Evolutionary conservation across 257 asterid genomes (phyloP).

Genomic region (Solanum infundibuliforme): DNA sequence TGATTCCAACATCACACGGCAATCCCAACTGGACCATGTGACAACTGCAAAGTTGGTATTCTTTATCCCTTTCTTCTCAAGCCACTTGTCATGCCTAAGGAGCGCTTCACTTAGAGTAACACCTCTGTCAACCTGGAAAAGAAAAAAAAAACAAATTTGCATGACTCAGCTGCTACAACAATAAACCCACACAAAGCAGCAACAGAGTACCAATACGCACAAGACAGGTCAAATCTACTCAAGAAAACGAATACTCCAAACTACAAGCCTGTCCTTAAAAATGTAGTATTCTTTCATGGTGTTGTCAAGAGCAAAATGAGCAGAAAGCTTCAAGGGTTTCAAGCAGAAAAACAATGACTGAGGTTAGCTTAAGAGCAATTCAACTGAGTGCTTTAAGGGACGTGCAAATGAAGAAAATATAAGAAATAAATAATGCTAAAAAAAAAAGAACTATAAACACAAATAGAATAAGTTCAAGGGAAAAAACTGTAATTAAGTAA

Average conservation of each 20-base stretch:
- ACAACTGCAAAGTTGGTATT: slow-evolving; percentile 75
- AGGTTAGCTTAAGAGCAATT: background rate
- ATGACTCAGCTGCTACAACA: background rate
- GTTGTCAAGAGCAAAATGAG: background rate
- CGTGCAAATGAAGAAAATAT: background rate
- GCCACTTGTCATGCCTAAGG: slow-evolving; percentile 82
- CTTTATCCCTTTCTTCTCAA: slow-evolving; percentile 69
- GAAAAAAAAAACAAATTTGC: background rate
- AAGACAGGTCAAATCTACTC: background rate
- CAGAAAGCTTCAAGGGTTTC: background rate
- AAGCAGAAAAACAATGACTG: background rate
- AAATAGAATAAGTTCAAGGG: background rate
- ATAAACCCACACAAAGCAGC: background rate
- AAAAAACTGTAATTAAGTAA: background rate
- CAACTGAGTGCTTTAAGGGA: background rate
- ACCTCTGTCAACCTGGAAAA: slow-evolving; percentile 67
- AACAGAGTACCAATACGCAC: background rate
- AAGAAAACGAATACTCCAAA: background rate
- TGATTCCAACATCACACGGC: slow-evolving; percentile 91
- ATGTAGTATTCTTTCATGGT: background rate
- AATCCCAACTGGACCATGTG: slow-evolving; percentile 96
- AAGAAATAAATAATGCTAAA: background rate
- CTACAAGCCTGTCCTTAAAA: background rate
- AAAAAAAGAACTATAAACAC: background rate
- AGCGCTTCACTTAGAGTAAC: slow-evolving; percentile 77